Base-by-base conservation (phyloP, 1,284 basidiomycete genomes). In the Austroboletus niveus region DNA sequence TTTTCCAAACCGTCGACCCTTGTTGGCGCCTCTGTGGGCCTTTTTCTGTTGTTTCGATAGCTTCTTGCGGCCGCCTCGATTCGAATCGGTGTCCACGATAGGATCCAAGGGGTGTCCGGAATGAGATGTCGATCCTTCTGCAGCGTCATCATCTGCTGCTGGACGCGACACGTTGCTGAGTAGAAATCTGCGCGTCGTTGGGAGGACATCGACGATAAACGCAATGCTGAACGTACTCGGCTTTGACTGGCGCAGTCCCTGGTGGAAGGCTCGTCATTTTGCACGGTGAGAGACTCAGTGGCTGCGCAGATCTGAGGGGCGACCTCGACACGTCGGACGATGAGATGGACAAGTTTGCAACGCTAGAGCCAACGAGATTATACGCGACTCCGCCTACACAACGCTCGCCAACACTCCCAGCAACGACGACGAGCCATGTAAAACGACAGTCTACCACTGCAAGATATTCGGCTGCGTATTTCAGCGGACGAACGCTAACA, bases 331-430 rank as follows among this genome's bases (percentile, higher is more conserved):
- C 48, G 45, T 48, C 42, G 5, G 17, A 41, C 52, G 42, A 2
- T 27, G 50, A 47, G 42, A 92, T 92, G 89, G 86, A 92, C 72
- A 87, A 85, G 69, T 91, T 91, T 66, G 74, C 81, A 29, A 78
- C 87, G 0, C 78, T 92, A 45, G 87, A 91, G 65, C 89, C 88
- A 9, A 81, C 85, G 44, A 82, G 79, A 51, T 75, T 92, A n/a
- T 80, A 91, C 66, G 66, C 49, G 8, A 55, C 30, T 35, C 14
- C 53, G 10, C 34, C 47, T 38, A 51, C 47, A 30, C 9, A 11
- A 31, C 56, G 34, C 5, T 14, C 39, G 14, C n/a, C 53, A 12
- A 34, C 59, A 30, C 15, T 49, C 0, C 30, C 29, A n/a, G 20
- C 7, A 11, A 31, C 30, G 10, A 31, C 30, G 30, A 31, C 38